phyloP scores from a whole-genome alignment of 345 rosid species.

The Cardamine resedifolia region DNA sequence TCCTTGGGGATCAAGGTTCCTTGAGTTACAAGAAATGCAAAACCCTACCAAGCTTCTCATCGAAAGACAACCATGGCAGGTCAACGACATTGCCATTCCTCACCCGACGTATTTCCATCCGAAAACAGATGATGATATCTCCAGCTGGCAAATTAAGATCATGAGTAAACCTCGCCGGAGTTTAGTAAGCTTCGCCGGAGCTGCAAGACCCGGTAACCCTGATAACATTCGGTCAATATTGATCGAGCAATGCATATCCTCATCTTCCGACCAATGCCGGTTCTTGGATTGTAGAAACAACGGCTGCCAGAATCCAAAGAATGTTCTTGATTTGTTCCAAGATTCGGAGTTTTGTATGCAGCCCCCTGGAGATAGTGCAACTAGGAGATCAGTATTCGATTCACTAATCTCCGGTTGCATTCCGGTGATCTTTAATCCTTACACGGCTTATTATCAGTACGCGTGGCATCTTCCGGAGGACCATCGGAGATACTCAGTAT shows the following conservation, averaged over 20 bases:
- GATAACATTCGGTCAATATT: constrained; percentile 56
- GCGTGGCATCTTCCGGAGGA: constrained; percentile 80
- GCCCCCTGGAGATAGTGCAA: constrained; percentile 61
- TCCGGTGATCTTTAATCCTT: constrained; percentile 69
- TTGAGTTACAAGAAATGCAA: constrained; percentile 62
- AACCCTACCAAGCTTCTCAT: constrained; percentile 69
- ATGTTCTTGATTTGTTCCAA: constrained; percentile 39
- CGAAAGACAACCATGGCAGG: constrained; percentile 77
- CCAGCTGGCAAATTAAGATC: constrained; percentile 57
- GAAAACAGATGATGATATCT: constrained; percentile 50
- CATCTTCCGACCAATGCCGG: constrained; percentile 39
- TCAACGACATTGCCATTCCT: constrained; percentile 71
- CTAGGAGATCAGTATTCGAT: constrained; percentile 71
- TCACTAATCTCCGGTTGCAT: constrained; percentile 73
- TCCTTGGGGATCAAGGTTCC: constrained; percentile 67
- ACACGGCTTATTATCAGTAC: constrained; percentile 71
- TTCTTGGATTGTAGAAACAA: constrained; percentile 52
- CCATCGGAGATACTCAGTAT: constrained; percentile 57
- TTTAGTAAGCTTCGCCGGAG: constrained; percentile 67
- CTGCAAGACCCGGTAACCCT: constrained; percentile 53
- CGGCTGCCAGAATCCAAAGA: constrained; percentile 53
- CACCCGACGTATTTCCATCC: constrained; percentile 85
- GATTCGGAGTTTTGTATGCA: constrained; percentile 79
- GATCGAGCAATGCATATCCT: constrained; percentile 53
- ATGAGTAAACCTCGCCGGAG: constrained; percentile 44